Conservation (phyloP, 2,329 filamentous ascomycete genomes). For the Lachnellula subtilissima region DNA sequence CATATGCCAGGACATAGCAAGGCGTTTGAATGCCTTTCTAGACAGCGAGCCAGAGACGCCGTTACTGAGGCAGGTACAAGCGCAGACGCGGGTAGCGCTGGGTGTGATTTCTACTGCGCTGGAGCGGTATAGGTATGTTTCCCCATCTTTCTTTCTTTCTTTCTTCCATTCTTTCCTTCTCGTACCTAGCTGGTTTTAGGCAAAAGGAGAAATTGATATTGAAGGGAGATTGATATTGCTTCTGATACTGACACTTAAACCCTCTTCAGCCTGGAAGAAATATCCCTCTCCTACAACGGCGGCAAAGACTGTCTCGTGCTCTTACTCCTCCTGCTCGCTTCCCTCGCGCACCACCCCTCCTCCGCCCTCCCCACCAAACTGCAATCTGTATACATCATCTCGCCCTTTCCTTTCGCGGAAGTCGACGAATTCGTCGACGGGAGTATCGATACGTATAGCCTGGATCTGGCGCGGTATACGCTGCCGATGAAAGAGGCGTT, state of each 20-base stretch:
- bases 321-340: conserved; percentile 61
- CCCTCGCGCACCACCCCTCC: conserved; percentile 24
- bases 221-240: too few relatives aligned
- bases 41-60: conserved; percentile 20
- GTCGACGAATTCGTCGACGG: conserved; percentile 77
- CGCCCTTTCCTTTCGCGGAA: conserved; percentile 75
- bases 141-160: too few relatives aligned
- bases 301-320: conserved; percentile 97
- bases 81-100: conserved; percentile 68
- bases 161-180: conserved; percentile 1
- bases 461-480: conserved; percentile 70
- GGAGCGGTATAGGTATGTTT: conserved; percentile 63
- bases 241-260: background rate
- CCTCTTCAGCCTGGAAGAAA: conserved; percentile 58
- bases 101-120: conserved; percentile 71
- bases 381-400: conserved; percentile 85
- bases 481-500: conserved; percentile 79
- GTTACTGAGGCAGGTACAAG: conserved; percentile 48
- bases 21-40: conserved; percentile 27
- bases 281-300: conserved; percentile 93
- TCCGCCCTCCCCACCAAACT: conserved; percentile 42
- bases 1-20: conserved; percentile 24
- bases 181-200: background rate
- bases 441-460: conserved; percentile 64
- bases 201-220: background rate